A percentile compares a stretch with the other conserved stretches of the same genome.
These are phyloP conservation scores for Fraxinus pennsylvanica DNA, from an alignment of 257 asterid species.

Conservation along the genomic window DNA sequence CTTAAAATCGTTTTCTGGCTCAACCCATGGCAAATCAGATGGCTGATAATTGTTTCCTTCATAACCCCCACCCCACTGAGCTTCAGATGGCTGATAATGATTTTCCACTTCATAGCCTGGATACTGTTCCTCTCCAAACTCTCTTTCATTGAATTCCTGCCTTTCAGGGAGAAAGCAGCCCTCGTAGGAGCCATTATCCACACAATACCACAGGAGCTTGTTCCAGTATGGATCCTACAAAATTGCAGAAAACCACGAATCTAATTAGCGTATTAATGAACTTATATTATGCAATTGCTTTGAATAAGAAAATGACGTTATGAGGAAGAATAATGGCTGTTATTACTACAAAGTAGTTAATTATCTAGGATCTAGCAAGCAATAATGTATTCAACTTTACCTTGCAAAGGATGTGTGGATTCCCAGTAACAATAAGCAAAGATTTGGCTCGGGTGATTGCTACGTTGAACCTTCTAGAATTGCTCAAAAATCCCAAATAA, in stretches of 20 bases:
- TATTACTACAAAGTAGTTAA: background rate
- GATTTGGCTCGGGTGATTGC: constrained; percentile 86
- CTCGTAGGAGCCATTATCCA: constrained; percentile 65
- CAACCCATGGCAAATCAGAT: constrained; percentile 27
- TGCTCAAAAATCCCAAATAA: constrained; percentile 89
- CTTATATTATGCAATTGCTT: background rate
- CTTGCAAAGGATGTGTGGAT: constrained; percentile 97
- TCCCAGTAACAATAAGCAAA: constrained; percentile 79
- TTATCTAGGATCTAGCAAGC: background rate
- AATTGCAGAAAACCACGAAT: constrained; percentile 18
- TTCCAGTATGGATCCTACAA: constrained; percentile 83
- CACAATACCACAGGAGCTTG: constrained; percentile 83
- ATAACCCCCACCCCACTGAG: constrained; percentile 9
- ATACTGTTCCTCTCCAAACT: constrained; percentile 11
- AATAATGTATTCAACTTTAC: constrained; percentile 37
- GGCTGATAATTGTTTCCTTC: background rate
- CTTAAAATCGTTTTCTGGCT: background rate
- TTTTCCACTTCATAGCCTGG: constrained; percentile 21
- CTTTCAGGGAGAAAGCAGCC: constrained; percentile 86
- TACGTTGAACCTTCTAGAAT: constrained; percentile 91
- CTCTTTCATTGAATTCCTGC: constrained; percentile 34
- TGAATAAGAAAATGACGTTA: background rate
- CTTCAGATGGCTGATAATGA: constrained; percentile 8
- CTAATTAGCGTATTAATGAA: constrained; percentile 16
- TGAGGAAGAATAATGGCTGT: too few relatives aligned